Evolutionary conservation across 164 flowering plant genomes (phyloP).

Genomic region (Piper betle): DNA sequence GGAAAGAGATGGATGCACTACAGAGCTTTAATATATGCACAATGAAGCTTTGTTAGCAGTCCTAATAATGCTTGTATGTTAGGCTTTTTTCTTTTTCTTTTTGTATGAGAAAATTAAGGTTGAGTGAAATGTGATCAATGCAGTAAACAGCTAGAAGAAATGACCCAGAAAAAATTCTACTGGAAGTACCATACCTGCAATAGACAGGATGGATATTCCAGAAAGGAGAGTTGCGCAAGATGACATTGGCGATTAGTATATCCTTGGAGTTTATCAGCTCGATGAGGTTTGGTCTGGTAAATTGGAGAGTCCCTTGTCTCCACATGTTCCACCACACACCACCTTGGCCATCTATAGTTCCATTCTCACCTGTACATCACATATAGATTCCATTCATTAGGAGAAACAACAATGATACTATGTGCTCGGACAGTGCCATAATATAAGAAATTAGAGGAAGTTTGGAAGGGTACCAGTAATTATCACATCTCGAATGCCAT

Average conservation of each 20-base stretch:
- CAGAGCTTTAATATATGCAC: no score
- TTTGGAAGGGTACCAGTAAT: conserved; percentile 58
- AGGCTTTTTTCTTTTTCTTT: background rate
- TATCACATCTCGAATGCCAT: conserved; percentile 71
- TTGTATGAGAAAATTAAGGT: no score
- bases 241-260: conserved; percentile 76
- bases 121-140: background rate
- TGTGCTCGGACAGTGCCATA: background rate
- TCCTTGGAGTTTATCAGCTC: conserved; percentile 67
- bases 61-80: no score
- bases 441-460: background rate
- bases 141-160: no score
- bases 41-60: no score
- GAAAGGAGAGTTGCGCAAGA: conserved; percentile 77
- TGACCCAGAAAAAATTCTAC: no score
- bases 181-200: conserved; percentile 35
- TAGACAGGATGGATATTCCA: conserved; percentile 98
- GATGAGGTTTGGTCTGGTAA: conserved; percentile 76
- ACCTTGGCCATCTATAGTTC: conserved; percentile 98
- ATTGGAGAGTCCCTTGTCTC: conserved; percentile 59
- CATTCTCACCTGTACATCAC: conserved; percentile 68
- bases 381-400: background rate
- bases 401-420: background rate
- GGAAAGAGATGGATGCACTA: no score
- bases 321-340: conserved; percentile 98